Percentiles rank a stretch among this genome's conserved stretches.
These are phyloP conservation scores for Fusarium piperis DNA, from an alignment of 2,329 filamentous ascomycete genomes.

Conservation along the genomic window DNA sequence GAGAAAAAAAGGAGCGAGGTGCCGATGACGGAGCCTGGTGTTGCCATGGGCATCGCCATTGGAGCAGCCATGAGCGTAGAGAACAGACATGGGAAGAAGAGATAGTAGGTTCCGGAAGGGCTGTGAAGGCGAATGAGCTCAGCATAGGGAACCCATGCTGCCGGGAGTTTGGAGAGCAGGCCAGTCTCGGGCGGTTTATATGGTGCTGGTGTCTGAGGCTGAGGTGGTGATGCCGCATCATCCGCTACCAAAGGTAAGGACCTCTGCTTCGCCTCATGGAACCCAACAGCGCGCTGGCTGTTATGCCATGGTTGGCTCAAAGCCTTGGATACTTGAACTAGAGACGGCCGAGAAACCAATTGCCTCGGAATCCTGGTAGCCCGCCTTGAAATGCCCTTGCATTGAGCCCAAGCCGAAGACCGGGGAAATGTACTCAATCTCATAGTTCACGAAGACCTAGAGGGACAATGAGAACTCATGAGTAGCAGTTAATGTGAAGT, in stretches of 20 bases:
- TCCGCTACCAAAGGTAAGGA: constrained; percentile 23
- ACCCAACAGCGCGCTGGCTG: constrained; percentile 28
- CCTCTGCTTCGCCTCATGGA: constrained; percentile 39
- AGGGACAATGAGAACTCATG: constrained; percentile 11
- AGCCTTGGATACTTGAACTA: constrained; percentile 1
- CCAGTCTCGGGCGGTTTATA: constrained; percentile 79
- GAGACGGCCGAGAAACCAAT: constrained; percentile 9
- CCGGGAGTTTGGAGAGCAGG: constrained; percentile 74
- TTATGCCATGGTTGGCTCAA: constrained; percentile 19
- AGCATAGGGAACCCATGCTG: constrained; percentile 79
- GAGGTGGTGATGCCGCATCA: constrained; percentile 16
- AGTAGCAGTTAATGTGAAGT: constrained; percentile 5
- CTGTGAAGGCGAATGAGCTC: constrained; percentile 86
- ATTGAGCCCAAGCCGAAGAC: constrained; percentile 38
- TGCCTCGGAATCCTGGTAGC: constrained; percentile 9
- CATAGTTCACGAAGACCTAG: constrained; percentile 29
- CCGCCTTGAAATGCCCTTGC: constrained; percentile 29
- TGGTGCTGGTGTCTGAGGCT: constrained; percentile 26
- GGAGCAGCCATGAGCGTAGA: constrained; percentile 84
- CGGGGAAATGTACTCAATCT: constrained; percentile 32
- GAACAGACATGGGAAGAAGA: constrained; percentile 87
- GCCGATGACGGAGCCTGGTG: constrained; percentile 68
- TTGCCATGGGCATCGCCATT: constrained; percentile 68
- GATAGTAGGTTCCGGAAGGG: constrained; percentile 82
- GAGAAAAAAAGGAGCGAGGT: constrained; percentile 77